Conservation (phyloP, 208 protist species). For the Porcisia hertigi region DNA sequence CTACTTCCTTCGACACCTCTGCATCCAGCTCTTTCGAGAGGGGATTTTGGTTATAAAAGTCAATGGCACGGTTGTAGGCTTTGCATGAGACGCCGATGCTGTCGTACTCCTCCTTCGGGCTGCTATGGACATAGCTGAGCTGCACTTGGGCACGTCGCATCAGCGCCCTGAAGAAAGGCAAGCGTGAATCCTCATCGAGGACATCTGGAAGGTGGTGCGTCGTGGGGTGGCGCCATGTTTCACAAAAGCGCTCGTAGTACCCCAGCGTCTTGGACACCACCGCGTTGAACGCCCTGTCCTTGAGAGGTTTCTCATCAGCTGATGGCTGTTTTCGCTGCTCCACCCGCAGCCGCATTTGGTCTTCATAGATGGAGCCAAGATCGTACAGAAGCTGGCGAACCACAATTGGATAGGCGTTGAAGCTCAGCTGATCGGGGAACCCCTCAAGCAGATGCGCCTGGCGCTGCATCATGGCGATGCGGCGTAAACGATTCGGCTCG, state of each 20-base stretch:
- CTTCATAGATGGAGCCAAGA: conserved; percentile 72
- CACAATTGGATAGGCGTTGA: conserved; percentile 85
- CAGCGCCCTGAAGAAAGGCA: conserved; percentile 78
- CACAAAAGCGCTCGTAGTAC: conserved; percentile 76
- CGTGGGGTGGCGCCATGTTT: conserved; percentile 73
- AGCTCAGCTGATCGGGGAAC: conserved; percentile 82
- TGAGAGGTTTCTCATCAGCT: conserved; percentile 61
- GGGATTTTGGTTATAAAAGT: conserved; percentile 65
- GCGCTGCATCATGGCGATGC: conserved; percentile 81
- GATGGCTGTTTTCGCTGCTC: conserved; percentile 53
- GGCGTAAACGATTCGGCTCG: conserved; percentile 55
- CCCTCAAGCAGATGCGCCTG: conserved; percentile 60
- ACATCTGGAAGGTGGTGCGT: conserved; percentile 49
- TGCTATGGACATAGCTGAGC: conserved; percentile 39
- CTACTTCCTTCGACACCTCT: conserved; percentile 43
- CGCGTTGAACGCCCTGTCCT: conserved; percentile 68
- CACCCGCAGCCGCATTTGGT: conserved; percentile 64
- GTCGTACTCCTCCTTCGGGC: conserved; percentile 82
- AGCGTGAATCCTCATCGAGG: conserved; percentile 67
- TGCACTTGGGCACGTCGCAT: conserved; percentile 78
- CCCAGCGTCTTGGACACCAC: conserved; percentile 51
- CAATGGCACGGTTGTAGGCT: conserved; percentile 57
- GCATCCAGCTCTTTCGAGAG: conserved; percentile 18
- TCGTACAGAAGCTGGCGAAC: conserved; percentile 87
- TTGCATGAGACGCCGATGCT: conserved; percentile 47